Percentiles rank a stretch among this genome's conserved stretches.
Evolutionary conservation across 2,329 filamentous ascomycete genomes (phyloP).

Genomic region (Microcyclospora tardicrescens): DNA sequence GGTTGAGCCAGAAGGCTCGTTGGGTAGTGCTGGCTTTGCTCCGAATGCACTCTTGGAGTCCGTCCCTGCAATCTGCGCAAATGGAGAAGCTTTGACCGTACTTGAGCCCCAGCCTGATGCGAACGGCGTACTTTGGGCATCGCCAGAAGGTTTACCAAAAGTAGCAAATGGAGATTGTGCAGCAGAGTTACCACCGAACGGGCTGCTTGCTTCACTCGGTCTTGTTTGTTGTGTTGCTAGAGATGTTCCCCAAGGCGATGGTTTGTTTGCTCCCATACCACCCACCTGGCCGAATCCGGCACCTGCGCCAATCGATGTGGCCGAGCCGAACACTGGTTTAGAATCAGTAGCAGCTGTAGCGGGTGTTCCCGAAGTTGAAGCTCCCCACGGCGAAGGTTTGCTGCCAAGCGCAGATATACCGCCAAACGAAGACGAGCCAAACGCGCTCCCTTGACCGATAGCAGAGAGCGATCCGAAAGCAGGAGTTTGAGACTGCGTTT

Average conservation of each 20-base stretch:
- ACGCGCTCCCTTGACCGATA: constrained; percentile 11
- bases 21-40: constrained; percentile 6
- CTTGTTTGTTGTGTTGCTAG: neutral
- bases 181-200: constrained; percentile 9
- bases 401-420: constrained; percentile 14
- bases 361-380: constrained; percentile 5
- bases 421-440: constrained; percentile 14
- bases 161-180: constrained; percentile 20
- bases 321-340: constrained; percentile 10
- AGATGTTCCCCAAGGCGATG: constrained; percentile 12
- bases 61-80: neutral
- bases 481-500: constrained; percentile 7
- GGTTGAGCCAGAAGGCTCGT: constrained; percentile 14
- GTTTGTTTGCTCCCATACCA: constrained; percentile 14
- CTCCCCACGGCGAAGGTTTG: constrained; percentile 17
- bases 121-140: constrained; percentile 3
- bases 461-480: constrained; percentile 16
- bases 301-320: constrained; percentile 3
- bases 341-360: neutral
- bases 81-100: constrained; percentile 3
- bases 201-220: constrained; percentile 1
- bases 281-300: constrained; percentile 14
- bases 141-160: constrained; percentile 12
- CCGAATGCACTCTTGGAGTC: neutral
- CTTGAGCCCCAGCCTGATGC: too few relatives aligned